Percentiles rank a stretch among this genome's conserved stretches.
Conservation (phyloP, 129 eudicot genomes). For the Pulicaria dysenterica region DNA sequence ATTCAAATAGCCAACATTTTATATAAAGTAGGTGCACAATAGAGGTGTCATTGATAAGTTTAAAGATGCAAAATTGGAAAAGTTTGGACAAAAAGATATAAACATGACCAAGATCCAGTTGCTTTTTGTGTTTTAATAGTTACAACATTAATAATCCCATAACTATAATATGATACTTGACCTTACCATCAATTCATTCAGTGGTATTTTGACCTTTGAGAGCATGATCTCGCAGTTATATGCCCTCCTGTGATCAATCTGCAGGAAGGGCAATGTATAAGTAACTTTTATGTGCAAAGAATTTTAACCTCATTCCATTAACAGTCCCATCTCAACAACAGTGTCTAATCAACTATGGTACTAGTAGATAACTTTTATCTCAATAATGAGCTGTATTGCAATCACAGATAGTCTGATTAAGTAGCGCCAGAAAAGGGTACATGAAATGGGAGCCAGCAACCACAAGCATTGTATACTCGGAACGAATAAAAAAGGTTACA, state of each 20-base stretch:
- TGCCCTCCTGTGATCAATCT: slow-evolving; percentile 91
- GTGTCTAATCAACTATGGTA: not conserved
- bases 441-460: too few relatives aligned
- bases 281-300: not conserved
- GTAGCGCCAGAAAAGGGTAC: too few relatives aligned
- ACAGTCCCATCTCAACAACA: not conserved
- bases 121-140: slow-evolving; percentile 14
- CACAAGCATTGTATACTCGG: not conserved
- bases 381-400: not conserved
- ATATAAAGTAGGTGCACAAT: too few relatives aligned
- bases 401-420: too few relatives aligned
- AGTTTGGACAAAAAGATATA: not conserved
- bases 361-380: not conserved
- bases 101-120: slow-evolving; percentile 2
- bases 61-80: too few relatives aligned
- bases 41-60: too few relatives aligned
- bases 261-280: slow-evolving; percentile 25
- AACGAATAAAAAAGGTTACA: not conserved
- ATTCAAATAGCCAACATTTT: too few relatives aligned
- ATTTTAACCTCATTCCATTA: slow-evolving; percentile 16
- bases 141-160: not conserved
- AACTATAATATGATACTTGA: slow-evolving; percentile 5
- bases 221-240: slow-evolving; percentile 97
- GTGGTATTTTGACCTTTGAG: slow-evolving; percentile 83
- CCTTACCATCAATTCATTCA: slow-evolving; percentile 79